phyloP scores from a whole-genome alignment of 2,329 filamentous ascomycete species.

The Epichloe bromicola region DNA sequence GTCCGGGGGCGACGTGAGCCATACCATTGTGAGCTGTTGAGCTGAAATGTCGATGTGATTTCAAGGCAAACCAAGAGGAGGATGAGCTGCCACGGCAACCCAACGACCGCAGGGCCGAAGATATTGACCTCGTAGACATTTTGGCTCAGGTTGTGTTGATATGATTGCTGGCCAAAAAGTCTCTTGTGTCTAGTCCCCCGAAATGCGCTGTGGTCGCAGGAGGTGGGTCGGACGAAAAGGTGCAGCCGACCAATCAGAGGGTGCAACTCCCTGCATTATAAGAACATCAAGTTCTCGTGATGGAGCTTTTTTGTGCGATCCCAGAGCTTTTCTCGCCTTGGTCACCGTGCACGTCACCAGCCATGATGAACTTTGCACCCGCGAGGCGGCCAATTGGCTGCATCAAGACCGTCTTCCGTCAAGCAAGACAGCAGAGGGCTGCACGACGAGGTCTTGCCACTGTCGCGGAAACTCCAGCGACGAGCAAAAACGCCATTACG shows the following conservation, averaged over 20 bases:
- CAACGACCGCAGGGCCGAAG: conserved; percentile 14
- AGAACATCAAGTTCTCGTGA: not conserved
- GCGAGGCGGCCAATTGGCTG: conserved; percentile 56
- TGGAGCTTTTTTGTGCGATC: conserved; percentile 1
- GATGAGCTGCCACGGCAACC: conserved; percentile 4
- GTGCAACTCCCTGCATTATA: conserved; percentile 7
- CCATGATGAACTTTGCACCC: conserved; percentile 46
- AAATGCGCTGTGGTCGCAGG: not conserved
- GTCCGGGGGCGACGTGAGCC: not conserved
- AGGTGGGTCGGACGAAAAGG: conserved; percentile 18
- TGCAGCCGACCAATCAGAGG: conserved; percentile 25
- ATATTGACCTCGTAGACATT: conserved; percentile 13
- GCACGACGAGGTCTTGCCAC: conserved; percentile 36
- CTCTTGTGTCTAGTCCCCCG: conserved; percentile 1
- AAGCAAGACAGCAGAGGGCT: conserved; percentile 36
- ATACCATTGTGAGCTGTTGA: conserved; percentile 18
- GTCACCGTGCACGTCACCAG: conserved; percentile 1
- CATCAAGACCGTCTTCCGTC: conserved; percentile 52
- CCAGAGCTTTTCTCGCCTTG: not conserved
- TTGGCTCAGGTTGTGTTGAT: not conserved
- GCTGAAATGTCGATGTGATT: conserved; percentile 15
- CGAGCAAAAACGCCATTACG: conserved; percentile 16
- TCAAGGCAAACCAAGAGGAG: not conserved
- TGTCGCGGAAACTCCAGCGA: conserved; percentile 11
- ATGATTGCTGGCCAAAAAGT: conserved; percentile 7